Percentiles rank a stretch among this genome's conserved stretches.
phyloP scores from a whole-genome alignment of 371 early-diverging fungal species.

The Mortierella polycephala region DNA sequence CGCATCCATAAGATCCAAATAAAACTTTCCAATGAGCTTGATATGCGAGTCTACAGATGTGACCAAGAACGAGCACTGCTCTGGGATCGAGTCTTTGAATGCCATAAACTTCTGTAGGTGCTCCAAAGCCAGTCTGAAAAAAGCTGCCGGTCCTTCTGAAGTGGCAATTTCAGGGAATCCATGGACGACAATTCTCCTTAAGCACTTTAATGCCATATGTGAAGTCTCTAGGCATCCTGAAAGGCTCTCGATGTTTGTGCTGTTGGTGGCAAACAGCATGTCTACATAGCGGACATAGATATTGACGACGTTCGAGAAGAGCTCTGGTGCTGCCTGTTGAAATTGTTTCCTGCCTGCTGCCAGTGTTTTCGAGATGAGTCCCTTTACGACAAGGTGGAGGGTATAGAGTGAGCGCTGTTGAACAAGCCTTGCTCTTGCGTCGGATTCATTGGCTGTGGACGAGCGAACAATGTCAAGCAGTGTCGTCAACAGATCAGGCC shows the following conservation, averaged over 20 bases:
- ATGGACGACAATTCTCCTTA: slow-evolving; percentile 76
- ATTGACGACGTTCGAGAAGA: slow-evolving; percentile 69
- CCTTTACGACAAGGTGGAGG: slow-evolving; percentile 81
- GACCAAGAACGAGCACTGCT: slow-evolving; percentile 53
- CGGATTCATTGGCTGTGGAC: slow-evolving; percentile 51
- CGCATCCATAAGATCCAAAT: slow-evolving; percentile 75
- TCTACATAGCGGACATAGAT: slow-evolving; percentile 68
- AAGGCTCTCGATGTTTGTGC: slow-evolving; percentile 44
- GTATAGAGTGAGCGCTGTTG: slow-evolving; percentile 82
- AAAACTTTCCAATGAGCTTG: slow-evolving; percentile 85
- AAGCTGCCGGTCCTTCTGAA: slow-evolving; percentile 66
- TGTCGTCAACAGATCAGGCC: slow-evolving; percentile 77
- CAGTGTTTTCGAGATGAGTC: slow-evolving; percentile 80
- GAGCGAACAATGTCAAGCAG: slow-evolving; percentile 73
- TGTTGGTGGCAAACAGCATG: slow-evolving; percentile 47
- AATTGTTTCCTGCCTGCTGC: slow-evolving; percentile 74
- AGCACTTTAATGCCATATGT: slow-evolving; percentile 71
- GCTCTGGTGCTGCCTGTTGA: slow-evolving; percentile 72
- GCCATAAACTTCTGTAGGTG: slow-evolving; percentile 70
- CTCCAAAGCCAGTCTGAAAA: slow-evolving; percentile 61
- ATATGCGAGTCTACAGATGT: slow-evolving; percentile 63
- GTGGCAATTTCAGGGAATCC: slow-evolving; percentile 79
- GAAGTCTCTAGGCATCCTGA: slow-evolving; percentile 62
- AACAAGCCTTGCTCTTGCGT: slow-evolving; percentile 57
- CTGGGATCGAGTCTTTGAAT: slow-evolving; percentile 52